These are phyloP conservation scores for Podospora comata DNA, from an alignment of 495 filamentous ascomycete genomes.

Conservation along the genomic window DNA sequence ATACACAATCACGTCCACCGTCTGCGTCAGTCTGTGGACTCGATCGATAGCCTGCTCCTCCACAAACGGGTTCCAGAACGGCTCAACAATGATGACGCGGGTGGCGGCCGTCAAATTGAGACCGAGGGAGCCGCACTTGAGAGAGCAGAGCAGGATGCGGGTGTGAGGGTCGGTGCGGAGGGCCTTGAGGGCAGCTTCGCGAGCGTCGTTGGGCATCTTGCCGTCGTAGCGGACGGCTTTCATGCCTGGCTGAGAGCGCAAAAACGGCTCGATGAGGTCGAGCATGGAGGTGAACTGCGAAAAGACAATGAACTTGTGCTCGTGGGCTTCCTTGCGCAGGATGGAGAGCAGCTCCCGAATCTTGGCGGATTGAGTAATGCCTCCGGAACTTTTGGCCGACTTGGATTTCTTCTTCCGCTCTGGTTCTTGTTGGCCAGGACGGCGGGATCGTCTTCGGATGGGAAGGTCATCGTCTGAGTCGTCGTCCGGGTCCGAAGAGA, in stretches of 20 bases:
- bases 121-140: constrained; percentile 89
- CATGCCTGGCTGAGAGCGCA: constrained; percentile 61
- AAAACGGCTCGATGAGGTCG: constrained; percentile 91
- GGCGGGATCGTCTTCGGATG: constrained; percentile 18
- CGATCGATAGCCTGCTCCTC: constrained; percentile 99
- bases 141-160: constrained; percentile 81
- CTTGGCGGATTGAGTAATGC: constrained; percentile 67
- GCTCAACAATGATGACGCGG: constrained; percentile 90
- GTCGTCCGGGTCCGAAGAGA: constrained; percentile 38
- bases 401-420: background rate
- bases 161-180: constrained; percentile 68
- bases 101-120: constrained; percentile 93
- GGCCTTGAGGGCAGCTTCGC: constrained; percentile 72
- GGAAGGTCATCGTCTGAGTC: constrained; percentile 29
- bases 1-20: constrained; percentile 88
- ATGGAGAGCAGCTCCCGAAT: constrained; percentile 79
- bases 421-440: background rate
- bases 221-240: constrained; percentile 89
- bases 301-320: constrained; percentile 96
- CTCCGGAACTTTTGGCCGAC: constrained; percentile 9
- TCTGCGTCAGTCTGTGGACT: constrained; percentile 94
- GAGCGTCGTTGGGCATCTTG: constrained; percentile 87
- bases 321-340: constrained; percentile 68
- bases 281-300: constrained; percentile 96
- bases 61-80: constrained; percentile 98